These are phyloP conservation scores for Dichotomocladium elegans DNA, from an alignment of 371 early-diverging fungal genomes.

Conservation along the genomic window DNA sequence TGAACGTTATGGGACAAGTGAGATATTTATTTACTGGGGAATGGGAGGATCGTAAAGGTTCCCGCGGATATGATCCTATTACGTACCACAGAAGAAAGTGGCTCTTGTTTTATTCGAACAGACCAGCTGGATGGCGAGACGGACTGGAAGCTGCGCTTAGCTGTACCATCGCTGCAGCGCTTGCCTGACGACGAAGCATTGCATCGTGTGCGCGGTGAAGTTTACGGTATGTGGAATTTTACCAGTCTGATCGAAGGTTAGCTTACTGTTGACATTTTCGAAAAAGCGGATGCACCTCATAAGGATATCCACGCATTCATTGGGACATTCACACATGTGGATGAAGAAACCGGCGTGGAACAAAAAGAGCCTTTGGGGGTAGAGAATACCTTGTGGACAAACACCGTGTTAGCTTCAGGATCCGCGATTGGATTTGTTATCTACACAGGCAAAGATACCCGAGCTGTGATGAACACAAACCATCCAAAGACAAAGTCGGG, in stretches of 20 bases:
- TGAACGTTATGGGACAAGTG: too few species aligned
- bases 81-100: slow-evolving; percentile 80
- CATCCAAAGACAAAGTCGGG: slow-evolving; percentile 96
- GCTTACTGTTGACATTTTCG: neutral
- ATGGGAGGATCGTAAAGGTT: slow-evolving; percentile 42
- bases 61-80: slow-evolving; percentile 93
- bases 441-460: slow-evolving; percentile 97
- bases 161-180: slow-evolving; percentile 79
- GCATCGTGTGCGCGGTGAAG: slow-evolving; percentile 58
- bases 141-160: slow-evolving; percentile 97
- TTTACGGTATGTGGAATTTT: slow-evolving; percentile 58
- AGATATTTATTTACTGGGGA: too few species aligned
- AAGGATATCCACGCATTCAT: slow-evolving; percentile 96
- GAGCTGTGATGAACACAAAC: slow-evolving; percentile 98
- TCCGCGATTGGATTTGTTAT: slow-evolving; percentile 90
- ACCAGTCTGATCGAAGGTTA: too few species aligned
- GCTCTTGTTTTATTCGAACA: slow-evolving; percentile 97
- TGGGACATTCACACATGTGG: slow-evolving; percentile 71
- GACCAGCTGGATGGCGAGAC: slow-evolving; percentile 99
- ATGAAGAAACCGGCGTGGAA: slow-evolving; percentile 42
- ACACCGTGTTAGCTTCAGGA: slow-evolving; percentile 97
- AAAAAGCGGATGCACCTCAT: slow-evolving; percentile 85
- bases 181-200: slow-evolving; percentile 59
- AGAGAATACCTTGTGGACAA: slow-evolving; percentile 98
- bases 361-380: slow-evolving; percentile 72